Base-by-base conservation (phyloP, 1,139 yeast species). In the Scheffersomyces lignicola region DNA sequence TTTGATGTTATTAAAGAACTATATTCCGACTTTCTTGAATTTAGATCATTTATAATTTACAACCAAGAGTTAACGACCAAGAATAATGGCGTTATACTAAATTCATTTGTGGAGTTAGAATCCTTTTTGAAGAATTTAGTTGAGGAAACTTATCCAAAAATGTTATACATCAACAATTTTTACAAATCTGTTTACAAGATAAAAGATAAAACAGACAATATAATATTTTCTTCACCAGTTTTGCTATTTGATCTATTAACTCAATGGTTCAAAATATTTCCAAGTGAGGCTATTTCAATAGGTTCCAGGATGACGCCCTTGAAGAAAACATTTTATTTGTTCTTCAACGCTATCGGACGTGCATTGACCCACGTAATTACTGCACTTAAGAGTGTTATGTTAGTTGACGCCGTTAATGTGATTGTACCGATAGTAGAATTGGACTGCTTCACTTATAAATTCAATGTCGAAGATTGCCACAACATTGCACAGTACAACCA, bases 221-320 rank as follows among this genome's bases (percentile, higher is more conserved):
- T 44, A 10, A 11, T 24, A 40, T 60, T 29, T 42, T 42, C 37
- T 56, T 47, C 44, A 44, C 56, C 47, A 3, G 22, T 38, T 9
- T 18, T 62, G 22, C 42, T 63, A n/a, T 68, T 61, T 43, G 58
- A 65, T 22, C 36, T 67, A 32, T 33, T 64, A 12, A 56, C 51
- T 16, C 52, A 54, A 20, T 69, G 73, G 70, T 60, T 64, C 38
- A 58, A 52, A 25, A 53, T 61, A 35, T 52, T 57, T 31, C 73
- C 74, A 0, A 56, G 65, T 29, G 63, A 64, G 25, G 56, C 61
- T 8, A 43, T 56, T 36, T 49, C 67, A 2, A 47, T 62, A 29
- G 64, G 66, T 2, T 45, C 59, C 8, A 45, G 45, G 4, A 49
- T 55, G 38, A 42, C 56, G 18, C 64, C 71, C 0, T 47, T 62